A percentile compares a stretch with the other conserved stretches of the same genome.
phyloP scores from a whole-genome alignment of 75 land plant species.

The Adiantum capillusveneris region DNA sequence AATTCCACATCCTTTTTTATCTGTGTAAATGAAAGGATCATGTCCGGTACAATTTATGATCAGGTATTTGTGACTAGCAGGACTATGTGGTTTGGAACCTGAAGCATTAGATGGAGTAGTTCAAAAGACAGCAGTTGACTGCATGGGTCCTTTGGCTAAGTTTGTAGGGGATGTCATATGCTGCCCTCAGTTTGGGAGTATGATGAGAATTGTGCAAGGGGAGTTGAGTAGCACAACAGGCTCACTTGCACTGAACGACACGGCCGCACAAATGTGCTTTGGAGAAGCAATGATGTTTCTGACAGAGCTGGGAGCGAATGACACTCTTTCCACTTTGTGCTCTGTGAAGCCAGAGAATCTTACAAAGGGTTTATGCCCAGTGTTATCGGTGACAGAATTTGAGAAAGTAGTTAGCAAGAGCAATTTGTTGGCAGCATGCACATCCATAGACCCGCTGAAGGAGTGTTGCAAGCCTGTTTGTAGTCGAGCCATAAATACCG shows the following conservation, averaged over 20 bases:
- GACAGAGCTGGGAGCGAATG: slow-evolving; percentile 76
- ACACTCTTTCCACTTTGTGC: slow-evolving; percentile 52
- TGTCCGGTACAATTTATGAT: neutral
- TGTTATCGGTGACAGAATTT: slow-evolving; percentile 48
- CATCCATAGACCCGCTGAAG: slow-evolving; percentile 73
- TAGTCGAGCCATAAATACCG: slow-evolving; percentile 61
- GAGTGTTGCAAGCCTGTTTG: slow-evolving; percentile 92
- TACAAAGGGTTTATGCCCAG: slow-evolving; percentile 87
- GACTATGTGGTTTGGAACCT: neutral
- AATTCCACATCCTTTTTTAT: neutral
- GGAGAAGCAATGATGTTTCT: slow-evolving; percentile 67
- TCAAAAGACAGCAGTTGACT: slow-evolving; percentile 73
- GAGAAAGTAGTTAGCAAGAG: slow-evolving; percentile 67
- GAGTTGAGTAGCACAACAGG: slow-evolving; percentile 39
- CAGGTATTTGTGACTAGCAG: neutral
- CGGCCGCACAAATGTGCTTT: slow-evolving; percentile 71
- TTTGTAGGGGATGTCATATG: slow-evolving; percentile 90
- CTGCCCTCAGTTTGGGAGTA: slow-evolving; percentile 81
- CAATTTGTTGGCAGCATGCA: slow-evolving; percentile 69
- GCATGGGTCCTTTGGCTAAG: slow-evolving; percentile 62
- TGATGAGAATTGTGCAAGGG: slow-evolving; percentile 76
- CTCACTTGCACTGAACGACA: slow-evolving; percentile 44
- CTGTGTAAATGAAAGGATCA: neutral
- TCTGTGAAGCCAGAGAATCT: slow-evolving; percentile 63
- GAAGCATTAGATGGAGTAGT: neutral